Evolutionary conservation across 2,329 filamentous ascomycete genomes (phyloP).

Genomic region (Geoglossum cookeanum): DNA sequence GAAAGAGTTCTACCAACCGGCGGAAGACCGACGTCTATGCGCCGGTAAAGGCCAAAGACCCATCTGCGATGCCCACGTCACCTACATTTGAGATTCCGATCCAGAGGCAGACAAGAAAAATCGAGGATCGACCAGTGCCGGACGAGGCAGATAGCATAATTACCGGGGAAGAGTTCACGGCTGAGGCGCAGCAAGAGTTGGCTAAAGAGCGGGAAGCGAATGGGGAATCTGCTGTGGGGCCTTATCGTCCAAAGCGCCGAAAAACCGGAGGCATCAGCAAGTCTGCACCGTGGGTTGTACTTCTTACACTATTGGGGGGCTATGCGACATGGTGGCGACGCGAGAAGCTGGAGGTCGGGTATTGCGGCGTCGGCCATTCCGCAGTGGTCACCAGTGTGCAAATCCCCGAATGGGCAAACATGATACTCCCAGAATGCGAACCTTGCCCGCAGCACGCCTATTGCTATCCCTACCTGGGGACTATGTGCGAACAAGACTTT

Average conservation of each 20-base stretch:
- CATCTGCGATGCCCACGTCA: conserved; percentile 33
- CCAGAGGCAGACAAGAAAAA: conserved; percentile 18
- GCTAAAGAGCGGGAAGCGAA: conserved; percentile 45
- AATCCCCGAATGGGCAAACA: conserved; percentile 53
- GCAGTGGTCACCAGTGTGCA: conserved; percentile 38
- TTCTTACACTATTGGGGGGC: conserved; percentile 48
- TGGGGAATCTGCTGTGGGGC: conserved; percentile 28
- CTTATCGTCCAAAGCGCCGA: conserved; percentile 19
- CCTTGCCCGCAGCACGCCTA: conserved; percentile 78
- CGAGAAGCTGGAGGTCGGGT: conserved; percentile 91
- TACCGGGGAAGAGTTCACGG: conserved; percentile 80
- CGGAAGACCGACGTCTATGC: conserved; percentile 30
- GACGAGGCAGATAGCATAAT: conserved; percentile 30
- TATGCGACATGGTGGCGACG: conserved; percentile 76
- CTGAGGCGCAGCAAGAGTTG: conserved; percentile 69
- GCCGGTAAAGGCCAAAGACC: conserved; percentile 30
- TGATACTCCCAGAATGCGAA: conserved; percentile 66
- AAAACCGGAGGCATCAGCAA: conserved; percentile 33
- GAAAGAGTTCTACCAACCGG: conserved; percentile 26
- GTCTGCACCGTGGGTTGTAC: conserved; percentile 50
- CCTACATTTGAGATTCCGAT: conserved; percentile 40
- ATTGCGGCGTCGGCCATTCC: conserved; percentile 65
- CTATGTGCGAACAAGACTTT: conserved; percentile 72
- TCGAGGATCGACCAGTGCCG: conserved; percentile 4
- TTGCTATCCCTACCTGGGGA: conserved; percentile 61